Base-by-base conservation (phyloP, 768 basidiomycete genomes). In the Rhizopogon vinicolor region DNA sequence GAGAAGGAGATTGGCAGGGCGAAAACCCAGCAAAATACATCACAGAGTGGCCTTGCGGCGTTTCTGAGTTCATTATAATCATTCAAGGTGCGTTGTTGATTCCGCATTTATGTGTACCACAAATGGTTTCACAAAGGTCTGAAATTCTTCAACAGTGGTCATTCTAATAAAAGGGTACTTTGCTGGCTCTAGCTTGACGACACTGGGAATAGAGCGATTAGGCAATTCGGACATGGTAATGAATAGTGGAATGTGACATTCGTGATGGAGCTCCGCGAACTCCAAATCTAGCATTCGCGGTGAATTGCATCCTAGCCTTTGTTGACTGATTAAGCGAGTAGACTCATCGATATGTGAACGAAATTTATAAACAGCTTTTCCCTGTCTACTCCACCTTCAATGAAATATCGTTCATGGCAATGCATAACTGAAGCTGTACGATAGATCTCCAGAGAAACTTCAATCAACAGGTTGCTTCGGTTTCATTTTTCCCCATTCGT, bases 201-300 rank as follows among this genome's bases (percentile, higher is more conserved):
- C 4, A 35, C 33, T 48, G 14, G 46, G 19, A 29, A 82, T 80
- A 60, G 78, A 78, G 56, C 75, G 67, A 4, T 83, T 80, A 3
- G 83, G 85, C 83, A 85, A 88, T 63, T 85, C 80, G 0, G 65
- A 66, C 41, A 85, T 75, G 22, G 84, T 82, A 42, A 86, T 65
- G 60, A 83, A 80, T 3, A 86, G 71, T 41, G n/a, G 18, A 18
- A 19, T 41, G 9, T 10, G 41, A 41, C 8, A 19, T 41, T 37
- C 35, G 10, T 37, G 35, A 37, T 12, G 7, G 7, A 18, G 2
- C 18, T 5, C 25, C 25, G 25, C 25, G 25, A 25, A 25, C 25
- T 25, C 25, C 25, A 18, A 19, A 19, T 18, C 18, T 19, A 2
- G 41, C 41, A 19, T 18, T 41, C n/a, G 12, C 18, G 18, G 41